Evolutionary conservation across 169 alveolate genomes (phyloP).

Genomic region (Plasmodium blacklocki): DNA sequence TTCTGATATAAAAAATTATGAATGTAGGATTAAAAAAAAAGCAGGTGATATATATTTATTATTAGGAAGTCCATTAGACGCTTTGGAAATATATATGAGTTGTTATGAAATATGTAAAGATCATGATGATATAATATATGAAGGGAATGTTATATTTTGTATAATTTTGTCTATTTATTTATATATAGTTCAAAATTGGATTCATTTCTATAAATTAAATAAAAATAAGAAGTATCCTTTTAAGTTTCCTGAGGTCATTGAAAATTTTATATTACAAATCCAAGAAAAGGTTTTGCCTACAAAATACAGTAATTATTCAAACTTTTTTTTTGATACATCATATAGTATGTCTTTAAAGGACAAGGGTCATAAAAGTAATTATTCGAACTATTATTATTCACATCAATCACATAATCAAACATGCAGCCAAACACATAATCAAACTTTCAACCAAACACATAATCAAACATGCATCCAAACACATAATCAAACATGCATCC

Average conservation of each 20-base stretch:
- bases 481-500: too few species aligned
- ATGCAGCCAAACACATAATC: too few species aligned
- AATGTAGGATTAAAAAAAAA: conserved; percentile 24
- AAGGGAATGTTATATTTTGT: conserved; percentile 45
- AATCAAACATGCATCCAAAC: too few species aligned
- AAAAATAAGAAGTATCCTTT: conserved; percentile 43
- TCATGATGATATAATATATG: conserved; percentile 9
- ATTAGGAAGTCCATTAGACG: conserved; percentile 65
- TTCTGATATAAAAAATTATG: neutral
- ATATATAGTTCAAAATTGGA: conserved; percentile 56
- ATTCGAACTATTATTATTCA: neutral
- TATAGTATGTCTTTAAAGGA: conserved; percentile 43
- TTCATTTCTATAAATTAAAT: conserved; percentile 24
- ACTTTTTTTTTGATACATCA: conserved; percentile 69
- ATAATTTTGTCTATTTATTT: conserved; percentile 25
- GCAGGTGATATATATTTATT: conserved; percentile 70
- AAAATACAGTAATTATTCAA: conserved; percentile 18
- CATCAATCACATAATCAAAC: too few species aligned
- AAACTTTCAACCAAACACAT: too few species aligned
- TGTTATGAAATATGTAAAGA: conserved; percentile 40
- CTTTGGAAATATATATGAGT: conserved; percentile 29
- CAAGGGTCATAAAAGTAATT: neutral
- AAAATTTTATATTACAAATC: conserved; percentile 11
- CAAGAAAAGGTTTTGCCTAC: conserved; percentile 23
- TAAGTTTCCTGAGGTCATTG: conserved; percentile 43